Evolutionary conservation across 2,329 filamentous ascomycete species (phyloP).

Genomic region (Alternaria ventricosa): DNA sequence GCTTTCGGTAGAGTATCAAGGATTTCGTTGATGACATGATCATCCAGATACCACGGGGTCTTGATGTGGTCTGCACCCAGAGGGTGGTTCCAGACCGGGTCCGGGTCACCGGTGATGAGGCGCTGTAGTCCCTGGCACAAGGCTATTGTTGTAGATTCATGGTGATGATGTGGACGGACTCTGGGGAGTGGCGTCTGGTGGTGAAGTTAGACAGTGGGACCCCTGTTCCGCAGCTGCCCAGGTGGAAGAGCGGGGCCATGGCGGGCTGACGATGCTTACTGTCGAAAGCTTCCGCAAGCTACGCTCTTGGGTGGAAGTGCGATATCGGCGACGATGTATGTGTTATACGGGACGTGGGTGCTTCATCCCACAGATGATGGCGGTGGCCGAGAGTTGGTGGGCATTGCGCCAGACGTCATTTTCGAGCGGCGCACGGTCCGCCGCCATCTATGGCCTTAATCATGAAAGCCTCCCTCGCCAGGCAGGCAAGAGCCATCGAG

Average conservation of each 20-base stretch:
- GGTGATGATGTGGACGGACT: constrained; percentile 16
- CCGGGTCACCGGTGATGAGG: constrained; percentile 9
- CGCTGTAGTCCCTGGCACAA: constrained; percentile 2
- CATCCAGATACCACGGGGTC: neutral
- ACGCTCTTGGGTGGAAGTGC: neutral
- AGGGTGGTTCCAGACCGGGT: constrained; percentile 12
- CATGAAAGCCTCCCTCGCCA: neutral
- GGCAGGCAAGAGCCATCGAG: neutral
- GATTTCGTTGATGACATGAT: neutral
- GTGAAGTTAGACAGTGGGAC: constrained; percentile 11
- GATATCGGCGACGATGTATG: neutral
- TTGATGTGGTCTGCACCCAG: constrained; percentile 14
- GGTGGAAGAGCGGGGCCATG: constrained; percentile 1
- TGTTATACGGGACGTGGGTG: neutral
- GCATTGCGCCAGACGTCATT: neutral
- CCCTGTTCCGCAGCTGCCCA: constrained; percentile 5
- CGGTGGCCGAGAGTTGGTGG: neutral
- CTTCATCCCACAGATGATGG: neutral
- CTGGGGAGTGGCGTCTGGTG: constrained; percentile 13
- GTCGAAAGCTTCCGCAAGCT: constrained; percentile 1
- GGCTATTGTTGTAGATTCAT: constrained; percentile 13
- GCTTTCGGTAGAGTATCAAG: neutral
- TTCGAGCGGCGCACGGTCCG: neutral
- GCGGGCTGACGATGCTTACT: constrained; percentile 2
- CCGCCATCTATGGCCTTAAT: neutral